Base-by-base conservation (phyloP, 2,329 filamentous ascomycete genomes). In the Davidsoniella virescens region DNA sequence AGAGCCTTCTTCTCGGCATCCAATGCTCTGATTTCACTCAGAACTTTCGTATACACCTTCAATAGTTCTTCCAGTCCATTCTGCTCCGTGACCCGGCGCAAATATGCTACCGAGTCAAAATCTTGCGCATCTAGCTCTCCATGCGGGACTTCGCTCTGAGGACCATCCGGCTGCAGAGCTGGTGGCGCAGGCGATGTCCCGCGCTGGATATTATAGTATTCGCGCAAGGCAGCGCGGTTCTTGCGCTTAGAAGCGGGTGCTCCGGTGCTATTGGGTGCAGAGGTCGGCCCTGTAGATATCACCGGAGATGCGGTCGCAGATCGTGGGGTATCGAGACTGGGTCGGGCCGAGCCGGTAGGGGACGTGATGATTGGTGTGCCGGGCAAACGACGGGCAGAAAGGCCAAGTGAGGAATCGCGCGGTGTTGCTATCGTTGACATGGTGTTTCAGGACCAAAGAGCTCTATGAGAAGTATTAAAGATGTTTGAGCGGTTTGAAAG, bases 1-100 rank as follows among this genome's bases (percentile, higher is more conserved):
- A 98, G 68, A 1, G 90, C 88, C 67, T 98, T 98, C 64, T 92
- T 84, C 71, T 98, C 92, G 20, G 90, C 90, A 60, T 96, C 92
- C 16, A 98, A 71, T 2, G 86, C 88, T 37, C 87, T 70, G 44
- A 94, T 90, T 66, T 96, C 90, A 56, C 78, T 75, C 57, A 90
- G 65, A 8, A 90, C 70, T 18, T 76, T 73, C 44, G 82, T 79
- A 61, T 92, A 87, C 1, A 82, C 70, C 49, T 71, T 71, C 59
- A 92, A 61, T 49, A 92, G 67, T 50, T 82, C 82, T 59, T 80
- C 76, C 33, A 92, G 67, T 5, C 73, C 72, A 59, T 76, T 75
- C 49, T 70, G 71, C n/a, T 70, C 70, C 5, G 87, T 68, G 12
- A 84, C 66, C 43, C 68, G 66, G 51, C 70, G 66, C 5, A 88